These are phyloP conservation scores for Tuber brumale DNA, from an alignment of 495 filamentous ascomycete genomes.

Conservation along the genomic window DNA sequence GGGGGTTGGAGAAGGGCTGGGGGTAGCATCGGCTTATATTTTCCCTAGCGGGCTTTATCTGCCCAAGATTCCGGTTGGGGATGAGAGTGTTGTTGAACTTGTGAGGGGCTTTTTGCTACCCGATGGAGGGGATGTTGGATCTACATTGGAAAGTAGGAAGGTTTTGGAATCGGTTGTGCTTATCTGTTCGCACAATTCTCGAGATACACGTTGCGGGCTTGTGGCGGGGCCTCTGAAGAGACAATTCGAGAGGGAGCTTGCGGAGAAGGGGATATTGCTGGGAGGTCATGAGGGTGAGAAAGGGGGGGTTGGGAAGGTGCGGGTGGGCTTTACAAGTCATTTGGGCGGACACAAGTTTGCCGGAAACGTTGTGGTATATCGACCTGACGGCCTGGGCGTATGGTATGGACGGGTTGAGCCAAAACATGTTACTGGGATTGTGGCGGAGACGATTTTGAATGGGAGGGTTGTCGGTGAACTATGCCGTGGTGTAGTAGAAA, in stretches of 20 bases:
- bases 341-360: constrained; percentile 90
- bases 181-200: constrained; percentile 74
- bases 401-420: constrained; percentile 93
- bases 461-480: constrained; percentile 70
- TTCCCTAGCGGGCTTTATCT: constrained; percentile 50
- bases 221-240: constrained; percentile 63
- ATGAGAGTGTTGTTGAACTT: constrained; percentile 43
- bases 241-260: constrained; percentile 58
- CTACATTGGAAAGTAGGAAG: constrained; percentile 43
- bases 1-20: constrained; percentile 13
- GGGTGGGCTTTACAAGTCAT: constrained; percentile 75
- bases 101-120: constrained; percentile 45
- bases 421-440: constrained; percentile 75
- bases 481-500: constrained; percentile 58
- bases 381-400: constrained; percentile 77
- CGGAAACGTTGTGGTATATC: constrained; percentile 86
- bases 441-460: constrained; percentile 67
- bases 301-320: constrained; percentile 41
- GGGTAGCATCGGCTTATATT: constrained; percentile 41
- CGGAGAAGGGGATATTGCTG: constrained; percentile 25
- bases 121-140: constrained; percentile 8
- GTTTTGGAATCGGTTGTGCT: constrained; percentile 64
- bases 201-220: constrained; percentile 74
- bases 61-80: constrained; percentile 46
- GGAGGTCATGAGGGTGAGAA: constrained; percentile 14